Percentiles rank a stretch among this genome's conserved stretches.
These are phyloP conservation scores for Elsinoe necatrix DNA, from an alignment of 2,329 filamentous ascomycete genomes.

Conservation along the genomic window DNA sequence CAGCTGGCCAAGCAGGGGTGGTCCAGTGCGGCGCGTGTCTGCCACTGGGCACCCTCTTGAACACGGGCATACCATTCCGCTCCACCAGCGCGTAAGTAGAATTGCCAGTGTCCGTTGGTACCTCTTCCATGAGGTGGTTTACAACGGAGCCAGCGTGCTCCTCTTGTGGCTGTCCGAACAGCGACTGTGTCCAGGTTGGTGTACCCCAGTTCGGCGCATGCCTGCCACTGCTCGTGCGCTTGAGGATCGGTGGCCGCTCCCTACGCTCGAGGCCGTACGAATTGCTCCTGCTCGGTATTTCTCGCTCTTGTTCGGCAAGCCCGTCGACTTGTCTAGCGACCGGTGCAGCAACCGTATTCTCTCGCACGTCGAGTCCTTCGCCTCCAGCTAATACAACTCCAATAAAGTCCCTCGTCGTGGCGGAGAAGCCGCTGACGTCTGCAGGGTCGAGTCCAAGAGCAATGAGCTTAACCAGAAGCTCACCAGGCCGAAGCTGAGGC, in stretches of 20 bases:
- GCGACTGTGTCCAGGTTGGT: not conserved
- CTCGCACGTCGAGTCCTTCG: not conserved
- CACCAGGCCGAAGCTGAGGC: not conserved
- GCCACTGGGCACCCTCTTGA: not conserved
- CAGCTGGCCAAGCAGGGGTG: not conserved
- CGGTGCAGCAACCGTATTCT: not conserved
- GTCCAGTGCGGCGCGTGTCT: not conserved
- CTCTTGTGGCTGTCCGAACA: not conserved
- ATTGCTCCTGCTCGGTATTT: not conserved
- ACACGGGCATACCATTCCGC: not conserved
- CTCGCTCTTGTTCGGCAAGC: not conserved
- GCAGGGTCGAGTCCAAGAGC: not conserved
- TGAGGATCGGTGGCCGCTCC: not conserved
- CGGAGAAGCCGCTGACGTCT: not conserved
- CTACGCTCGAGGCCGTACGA: not conserved
- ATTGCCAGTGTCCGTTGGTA: not conserved
- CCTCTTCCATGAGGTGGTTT: not conserved
- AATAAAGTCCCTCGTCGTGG: not conserved
- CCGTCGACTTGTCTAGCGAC: not conserved
- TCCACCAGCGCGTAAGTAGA: not conserved
- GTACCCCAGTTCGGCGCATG: conserved; percentile 5
- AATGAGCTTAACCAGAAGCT: not conserved
- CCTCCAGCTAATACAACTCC: not conserved
- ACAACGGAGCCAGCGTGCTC: not conserved
- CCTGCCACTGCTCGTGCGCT: conserved; percentile 1